These are phyloP conservation scores for Yamadazyma dushanensis DNA, from an alignment of 1,139 yeast genomes.

Conservation along the genomic window DNA sequence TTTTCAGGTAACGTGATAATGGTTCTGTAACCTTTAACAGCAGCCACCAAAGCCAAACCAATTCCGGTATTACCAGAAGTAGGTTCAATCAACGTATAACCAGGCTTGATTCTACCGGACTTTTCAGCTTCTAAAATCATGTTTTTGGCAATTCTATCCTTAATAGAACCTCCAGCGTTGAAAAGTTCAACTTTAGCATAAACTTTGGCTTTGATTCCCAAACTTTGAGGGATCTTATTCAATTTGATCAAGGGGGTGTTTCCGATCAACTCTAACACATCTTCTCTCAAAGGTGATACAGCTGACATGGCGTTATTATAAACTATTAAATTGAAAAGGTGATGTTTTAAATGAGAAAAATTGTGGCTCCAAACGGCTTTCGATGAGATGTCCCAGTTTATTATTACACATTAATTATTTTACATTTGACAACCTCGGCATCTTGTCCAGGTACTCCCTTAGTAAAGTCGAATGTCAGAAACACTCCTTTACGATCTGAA, in stretches of 20 bases:
- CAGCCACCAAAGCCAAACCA: constrained; percentile 85
- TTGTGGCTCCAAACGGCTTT: constrained; percentile 1
- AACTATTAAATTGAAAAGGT: not conserved
- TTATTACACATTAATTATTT: constrained; percentile 40
- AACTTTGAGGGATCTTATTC: constrained; percentile 74
- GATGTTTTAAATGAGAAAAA: not conserved
- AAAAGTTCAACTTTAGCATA: constrained; percentile 65
- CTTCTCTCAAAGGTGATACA: constrained; percentile 38
- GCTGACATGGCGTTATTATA: constrained; percentile 9
- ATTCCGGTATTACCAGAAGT: constrained; percentile 91
- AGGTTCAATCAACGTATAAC: constrained; percentile 84
- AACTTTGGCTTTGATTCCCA: constrained; percentile 66
- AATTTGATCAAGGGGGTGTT: constrained; percentile 79
- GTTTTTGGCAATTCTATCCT: constrained; percentile 63
- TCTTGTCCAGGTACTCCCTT: constrained; percentile 77
- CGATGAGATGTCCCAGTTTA: not conserved
- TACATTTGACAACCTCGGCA: constrained; percentile 77
- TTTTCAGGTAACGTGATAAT: constrained; percentile 89
- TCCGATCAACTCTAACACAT: constrained; percentile 68
- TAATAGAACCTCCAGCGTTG: constrained; percentile 72
- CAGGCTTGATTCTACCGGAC: constrained; percentile 78
- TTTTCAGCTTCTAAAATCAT: constrained; percentile 85
- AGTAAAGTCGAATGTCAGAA: constrained; percentile 82
- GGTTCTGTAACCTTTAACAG: constrained; percentile 83
- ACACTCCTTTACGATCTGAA: constrained; percentile 77